Evolutionary conservation across 2,329 filamentous ascomycete species (phyloP), one percentile per base, ranked within the genome.

Genomic region (Colletotrichum musicola): DNA sequence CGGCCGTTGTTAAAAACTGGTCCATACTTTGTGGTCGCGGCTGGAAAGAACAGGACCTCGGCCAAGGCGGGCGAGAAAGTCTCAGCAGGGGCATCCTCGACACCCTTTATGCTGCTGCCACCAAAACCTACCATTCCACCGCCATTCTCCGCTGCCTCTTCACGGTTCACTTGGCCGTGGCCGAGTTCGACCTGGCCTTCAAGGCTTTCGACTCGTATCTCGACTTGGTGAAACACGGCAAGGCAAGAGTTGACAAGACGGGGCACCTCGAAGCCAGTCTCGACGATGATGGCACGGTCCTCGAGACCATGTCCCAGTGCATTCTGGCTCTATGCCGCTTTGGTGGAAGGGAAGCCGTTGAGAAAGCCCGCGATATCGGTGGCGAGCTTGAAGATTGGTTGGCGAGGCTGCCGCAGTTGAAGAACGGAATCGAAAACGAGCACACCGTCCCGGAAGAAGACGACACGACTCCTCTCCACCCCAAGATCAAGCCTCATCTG

Each of bases 61-160:
- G 93, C 4, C 89, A 91, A 74, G 94, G 93, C 6, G 95, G 94
- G 9, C 92, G 94, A 73, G 89, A 91, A 75, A 89, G 86, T 22
- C 83, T 95, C 18, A 92, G 92, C 71, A 89, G 92, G 62, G 90
- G 90, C 58, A 90, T 97, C 38, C 86, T 99, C 47, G 95, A 96
- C 78, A 93, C 94, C 30, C 85, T 99, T 6, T 99, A 98, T 79
- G 92, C 92, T 46, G 93, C 95, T 22, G 93, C 95, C 7, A 94
- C 92, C 10, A 97, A 96, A 79, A 97, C 95, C 0, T 99, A 96
- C 76, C 96, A 99, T 80, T 99, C 96, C 1, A 97, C 95, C 1
- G 84, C 94, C 10, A 93, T 98, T 70, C 83, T 99, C 35, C 88
- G 95, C 66, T 89, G 95, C 74, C 85, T 99, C 0, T 98, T 98